A percentile compares a stretch with the other conserved stretches of the same genome.
Conservation (phyloP, 2,329 filamentous ascomycete species). For the Colletotrichum trifolii region DNA sequence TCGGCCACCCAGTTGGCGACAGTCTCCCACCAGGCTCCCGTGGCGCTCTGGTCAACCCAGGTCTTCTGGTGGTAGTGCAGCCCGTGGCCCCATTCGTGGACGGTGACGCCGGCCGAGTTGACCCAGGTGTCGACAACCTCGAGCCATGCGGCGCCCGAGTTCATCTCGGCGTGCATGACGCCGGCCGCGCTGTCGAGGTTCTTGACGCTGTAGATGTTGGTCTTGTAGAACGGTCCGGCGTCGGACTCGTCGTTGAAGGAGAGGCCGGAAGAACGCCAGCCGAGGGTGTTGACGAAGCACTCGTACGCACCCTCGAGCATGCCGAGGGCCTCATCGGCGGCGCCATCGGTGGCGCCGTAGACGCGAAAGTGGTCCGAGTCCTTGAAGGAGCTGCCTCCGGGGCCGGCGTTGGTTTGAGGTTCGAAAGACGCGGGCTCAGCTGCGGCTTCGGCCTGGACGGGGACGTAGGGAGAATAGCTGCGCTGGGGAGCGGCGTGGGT, state of each 20-base stretch:
- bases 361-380: constrained; percentile 55
- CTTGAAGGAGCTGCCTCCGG: constrained; percentile 45
- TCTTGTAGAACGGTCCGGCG: constrained; percentile 56
- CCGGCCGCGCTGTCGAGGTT: constrained; percentile 52
- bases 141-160: constrained; percentile 54
- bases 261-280: constrained; percentile 52
- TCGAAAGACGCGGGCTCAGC: constrained; percentile 41
- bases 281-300: constrained; percentile 51
- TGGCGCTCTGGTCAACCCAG: constrained; percentile 57
- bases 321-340: constrained; percentile 44
- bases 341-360: constrained; percentile 42
- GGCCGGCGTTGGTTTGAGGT: constrained; percentile 46
- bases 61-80: constrained; percentile 57
- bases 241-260: constrained; percentile 48
- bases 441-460: constrained; percentile 45
- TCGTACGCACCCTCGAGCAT: constrained; percentile 59
- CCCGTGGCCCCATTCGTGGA: constrained; percentile 62
- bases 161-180: constrained; percentile 53
- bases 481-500: constrained; percentile 25
- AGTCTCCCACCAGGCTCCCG: constrained; percentile 63
- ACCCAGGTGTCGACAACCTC: constrained; percentile 55
- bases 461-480: not conserved
- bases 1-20: constrained; percentile 62
- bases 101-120: constrained; percentile 51
- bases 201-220: constrained; percentile 57